Percentiles rank a stretch among this genome's conserved stretches.
phyloP scores from a whole-genome alignment of 1,139 yeast species.

The Nakaseomyces kungkrabaensis region DNA sequence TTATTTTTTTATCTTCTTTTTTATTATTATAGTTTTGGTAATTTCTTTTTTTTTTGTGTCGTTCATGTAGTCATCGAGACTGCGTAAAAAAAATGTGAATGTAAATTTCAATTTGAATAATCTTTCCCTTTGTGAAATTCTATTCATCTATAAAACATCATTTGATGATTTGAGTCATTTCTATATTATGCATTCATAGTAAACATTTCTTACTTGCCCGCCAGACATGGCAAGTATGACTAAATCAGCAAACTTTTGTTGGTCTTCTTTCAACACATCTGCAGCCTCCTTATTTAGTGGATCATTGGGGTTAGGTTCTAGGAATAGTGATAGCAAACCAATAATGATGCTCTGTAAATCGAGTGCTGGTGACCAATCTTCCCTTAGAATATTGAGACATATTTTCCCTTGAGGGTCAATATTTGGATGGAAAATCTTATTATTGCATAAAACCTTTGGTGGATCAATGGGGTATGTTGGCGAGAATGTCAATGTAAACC shows the following conservation, averaged over 20 bases:
- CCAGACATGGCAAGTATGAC: conserved; percentile 70
- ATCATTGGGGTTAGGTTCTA: conserved; percentile 87
- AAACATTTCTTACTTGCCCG: conserved; percentile 45
- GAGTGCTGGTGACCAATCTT: conserved; percentile 94
- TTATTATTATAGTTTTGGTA: no score
- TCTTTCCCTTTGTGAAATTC: no score
- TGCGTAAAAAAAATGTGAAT: no score
- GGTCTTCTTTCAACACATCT: conserved; percentile 51
- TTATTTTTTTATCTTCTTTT: no score
- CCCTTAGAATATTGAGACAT: conserved; percentile 81
- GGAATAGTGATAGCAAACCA: conserved; percentile 75
- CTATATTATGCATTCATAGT: conserved; percentile 46
- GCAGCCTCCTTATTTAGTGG: conserved; percentile 93
- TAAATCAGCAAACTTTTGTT: conserved; percentile 43
- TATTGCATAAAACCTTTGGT: conserved; percentile 67
- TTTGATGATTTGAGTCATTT: no score
- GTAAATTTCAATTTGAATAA: no score
- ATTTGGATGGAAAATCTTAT: conserved; percentile 85
- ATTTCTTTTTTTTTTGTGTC: no score
- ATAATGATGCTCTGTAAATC: conserved; percentile 72
- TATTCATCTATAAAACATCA: no score
- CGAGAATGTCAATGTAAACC: conserved; percentile 53
- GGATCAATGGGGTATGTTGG: conserved; percentile 86
- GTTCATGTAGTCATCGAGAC: no score
- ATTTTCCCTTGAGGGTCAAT: conserved; percentile 86